Base-by-base conservation (phyloP, 306 rosid genomes). In the Parietaria judaica region DNA sequence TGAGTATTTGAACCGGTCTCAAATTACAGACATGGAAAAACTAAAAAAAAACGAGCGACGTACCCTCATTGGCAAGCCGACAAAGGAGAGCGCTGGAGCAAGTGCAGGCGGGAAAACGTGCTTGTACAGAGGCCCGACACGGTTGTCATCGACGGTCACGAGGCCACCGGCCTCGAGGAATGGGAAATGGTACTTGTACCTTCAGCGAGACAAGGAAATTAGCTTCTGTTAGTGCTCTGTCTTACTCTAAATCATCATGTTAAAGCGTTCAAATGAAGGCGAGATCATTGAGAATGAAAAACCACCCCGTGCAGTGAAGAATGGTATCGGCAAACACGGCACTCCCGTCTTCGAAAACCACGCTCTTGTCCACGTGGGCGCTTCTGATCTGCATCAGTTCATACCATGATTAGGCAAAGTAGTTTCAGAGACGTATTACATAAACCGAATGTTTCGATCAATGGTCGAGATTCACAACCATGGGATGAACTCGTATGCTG, bases 401-500 rank as follows among this genome's bases (percentile, higher is more conserved):
- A 11, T 10, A 34, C 36, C n/a, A 56, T 14, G 16, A 56, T 53
- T 41, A 23, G 2, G 31, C 31, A 23, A 23, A 23, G 31, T 23
- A 23, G 31, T 23, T 23, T 2, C 31, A 23, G 31, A 23, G 31
- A 23, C 31, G 1, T 23, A 23, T 23, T 23, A 23, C 31, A 23
- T 2, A n/a, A n/a, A 23, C 31, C 2, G 31, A 23, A 0, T 23
- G 31, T 23, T 23, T 23, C 31, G 31, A 11, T 55, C 9, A 52
- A 52, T 7, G 13, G 37, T 23, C 3, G 11, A 34, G 35, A 34
- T 8, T 44, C 16, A 15, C 36, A 78, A 82, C 92, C 94, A 81
- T 81, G 17, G 95, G 75, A 77, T 79, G 90, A 58, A 82, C 81
- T 89, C 94, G 87, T 63, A 84, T 38, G 46, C 79, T 84, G 58